Evolutionary conservation across 768 basidiomycete genomes (phyloP).

Genomic region (Suillus subaureus): DNA sequence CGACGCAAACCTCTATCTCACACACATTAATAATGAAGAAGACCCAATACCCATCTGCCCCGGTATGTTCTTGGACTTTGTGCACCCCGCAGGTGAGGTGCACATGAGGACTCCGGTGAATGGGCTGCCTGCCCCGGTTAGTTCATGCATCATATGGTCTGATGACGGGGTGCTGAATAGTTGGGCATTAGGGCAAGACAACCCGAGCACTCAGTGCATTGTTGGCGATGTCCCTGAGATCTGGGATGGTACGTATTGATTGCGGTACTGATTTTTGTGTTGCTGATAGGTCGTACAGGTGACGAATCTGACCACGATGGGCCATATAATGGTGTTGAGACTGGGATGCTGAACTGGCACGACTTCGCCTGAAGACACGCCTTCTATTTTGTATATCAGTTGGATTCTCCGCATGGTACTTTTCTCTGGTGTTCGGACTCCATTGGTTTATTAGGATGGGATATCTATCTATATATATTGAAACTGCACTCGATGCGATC

Average conservation of each 20-base stretch:
- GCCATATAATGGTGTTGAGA: slow-evolving; percentile 32
- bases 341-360: slow-evolving; percentile 17
- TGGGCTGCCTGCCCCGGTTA: slow-evolving; percentile 61
- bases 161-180: not conserved
- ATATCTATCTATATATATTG: not conserved
- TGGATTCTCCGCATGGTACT: not conserved
- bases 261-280: not conserved
- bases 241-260: slow-evolving; percentile 31
- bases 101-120: slow-evolving; percentile 46
- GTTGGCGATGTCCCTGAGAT: slow-evolving; percentile 39
- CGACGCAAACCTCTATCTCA: slow-evolving; percentile 46
- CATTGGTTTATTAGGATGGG: not conserved
- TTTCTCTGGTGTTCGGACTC: not conserved
- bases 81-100: slow-evolving; percentile 43
- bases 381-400: not conserved
- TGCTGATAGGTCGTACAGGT: slow-evolving; percentile 17
- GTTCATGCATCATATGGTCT: not conserved
- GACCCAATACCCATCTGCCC: slow-evolving; percentile 42
- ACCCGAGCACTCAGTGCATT: slow-evolving; percentile 41
- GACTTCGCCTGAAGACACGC: not conserved
- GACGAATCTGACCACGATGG: slow-evolving; percentile 48
- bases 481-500: no score
- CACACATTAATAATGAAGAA: slow-evolving; percentile 56
- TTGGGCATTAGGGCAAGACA: slow-evolving; percentile 54
- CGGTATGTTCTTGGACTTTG: slow-evolving; percentile 39